Conservation (phyloP, 1,284 basidiomycete species). For the Ganoderma meredithae region DNA sequence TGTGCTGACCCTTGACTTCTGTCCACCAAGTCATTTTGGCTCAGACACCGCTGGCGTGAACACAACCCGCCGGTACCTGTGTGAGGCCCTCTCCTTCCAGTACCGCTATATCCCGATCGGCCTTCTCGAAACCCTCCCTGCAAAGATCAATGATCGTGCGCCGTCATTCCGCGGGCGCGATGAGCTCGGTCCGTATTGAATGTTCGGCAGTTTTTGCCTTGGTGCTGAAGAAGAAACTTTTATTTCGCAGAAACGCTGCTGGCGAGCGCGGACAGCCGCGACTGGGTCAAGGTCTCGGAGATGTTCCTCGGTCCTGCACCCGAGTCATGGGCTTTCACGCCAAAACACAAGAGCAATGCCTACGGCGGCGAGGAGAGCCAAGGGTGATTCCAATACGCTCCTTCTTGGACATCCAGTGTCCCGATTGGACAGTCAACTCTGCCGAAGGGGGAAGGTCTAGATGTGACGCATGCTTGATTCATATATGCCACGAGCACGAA, state of each 20-base stretch:
- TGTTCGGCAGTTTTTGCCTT: background rate
- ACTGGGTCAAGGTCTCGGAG: slow-evolving; percentile 96
- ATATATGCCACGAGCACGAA: slow-evolving; percentile 9
- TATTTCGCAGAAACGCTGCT: slow-evolving; percentile 76
- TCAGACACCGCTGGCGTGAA: slow-evolving; percentile 94
- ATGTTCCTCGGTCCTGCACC: slow-evolving; percentile 88
- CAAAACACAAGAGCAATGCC: slow-evolving; percentile 80
- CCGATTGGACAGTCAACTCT: background rate
- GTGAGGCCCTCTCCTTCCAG: slow-evolving; percentile 95
- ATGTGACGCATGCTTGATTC: background rate
- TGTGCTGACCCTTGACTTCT: background rate
- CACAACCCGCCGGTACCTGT: slow-evolving; percentile 92
- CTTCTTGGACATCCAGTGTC: background rate
- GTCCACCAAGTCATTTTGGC: slow-evolving; percentile 74
- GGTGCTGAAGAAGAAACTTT: background rate
- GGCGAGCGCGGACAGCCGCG: slow-evolving; percentile 81
- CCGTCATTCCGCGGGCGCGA: slow-evolving; percentile 87
- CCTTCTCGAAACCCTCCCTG: slow-evolving; percentile 86
- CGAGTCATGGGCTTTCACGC: slow-evolving; percentile 71
- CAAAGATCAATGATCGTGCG: slow-evolving; percentile 89
- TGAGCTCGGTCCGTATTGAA: slow-evolving; percentile 75
- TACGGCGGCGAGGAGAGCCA: slow-evolving; percentile 64
- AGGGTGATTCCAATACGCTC: slow-evolving; percentile 32
- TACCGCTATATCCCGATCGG: slow-evolving; percentile 96
- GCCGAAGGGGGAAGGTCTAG: background rate